Percentiles rank a stretch among this genome's conserved stretches.
phyloP scores from a whole-genome alignment of 768 basidiomycete species.

The Podaxis carcinomalis region DNA sequence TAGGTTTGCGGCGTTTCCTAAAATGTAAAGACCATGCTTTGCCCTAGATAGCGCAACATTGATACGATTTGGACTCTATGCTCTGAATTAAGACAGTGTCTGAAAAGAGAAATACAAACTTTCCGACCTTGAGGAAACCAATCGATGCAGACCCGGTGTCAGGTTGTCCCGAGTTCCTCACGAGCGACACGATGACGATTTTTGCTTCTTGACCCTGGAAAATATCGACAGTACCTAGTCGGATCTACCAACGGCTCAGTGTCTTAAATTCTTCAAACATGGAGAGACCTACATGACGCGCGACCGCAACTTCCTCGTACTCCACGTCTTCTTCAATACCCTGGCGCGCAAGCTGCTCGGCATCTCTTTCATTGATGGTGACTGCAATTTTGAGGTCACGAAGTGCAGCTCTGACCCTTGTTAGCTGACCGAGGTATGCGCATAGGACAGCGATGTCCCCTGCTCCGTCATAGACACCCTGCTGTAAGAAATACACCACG shows the following conservation, averaged over 20 bases:
- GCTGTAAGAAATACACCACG: constrained; percentile 39
- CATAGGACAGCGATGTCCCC: constrained; percentile 46
- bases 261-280: background rate
- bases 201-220: constrained; percentile 75
- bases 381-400: constrained; percentile 45
- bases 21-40: constrained; percentile 66
- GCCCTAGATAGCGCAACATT: constrained; percentile 75
- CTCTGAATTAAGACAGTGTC: background rate
- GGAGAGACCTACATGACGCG: too few relatives aligned
- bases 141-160: constrained; percentile 40
- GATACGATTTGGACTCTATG: constrained; percentile 48
- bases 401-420: constrained; percentile 35
- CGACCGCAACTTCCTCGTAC: constrained; percentile 15
- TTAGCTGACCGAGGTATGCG: constrained; percentile 43
- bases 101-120: background rate
- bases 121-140: constrained; percentile 66
- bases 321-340: constrained; percentile 42
- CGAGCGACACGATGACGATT: constrained; percentile 71
- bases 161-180: constrained; percentile 56
- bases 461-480: constrained; percentile 40
- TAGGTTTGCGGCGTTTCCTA: constrained; percentile 60
- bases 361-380: constrained; percentile 66
- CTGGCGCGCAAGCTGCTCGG: constrained; percentile 42
- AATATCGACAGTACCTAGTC: constrained; percentile 71
- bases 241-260: constrained; percentile 37